A percentile compares a stretch with the other conserved stretches of the same genome.
Conservation (phyloP, 192 early-diverging fungal species). For the Mortierella hygrophila region DNA sequence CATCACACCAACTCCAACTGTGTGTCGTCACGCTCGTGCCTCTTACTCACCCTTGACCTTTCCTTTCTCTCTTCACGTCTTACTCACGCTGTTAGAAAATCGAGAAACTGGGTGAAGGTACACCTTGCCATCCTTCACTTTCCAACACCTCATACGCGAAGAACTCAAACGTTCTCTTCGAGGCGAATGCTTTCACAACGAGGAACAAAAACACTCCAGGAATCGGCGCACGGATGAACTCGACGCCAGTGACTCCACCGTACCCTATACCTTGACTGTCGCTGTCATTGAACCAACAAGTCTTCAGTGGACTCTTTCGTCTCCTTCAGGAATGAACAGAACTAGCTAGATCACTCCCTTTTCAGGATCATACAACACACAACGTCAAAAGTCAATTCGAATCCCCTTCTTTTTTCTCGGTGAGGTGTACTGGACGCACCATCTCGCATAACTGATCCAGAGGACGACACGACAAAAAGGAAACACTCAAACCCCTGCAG, state of each 20-base stretch:
- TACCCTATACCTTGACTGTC: neutral
- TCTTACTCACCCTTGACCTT: neutral
- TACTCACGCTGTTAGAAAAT: slow-evolving; percentile 80
- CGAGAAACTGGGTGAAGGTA: slow-evolving; percentile 97
- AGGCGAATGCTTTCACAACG: no score
- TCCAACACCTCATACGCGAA: no score
- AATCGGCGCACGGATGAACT: neutral
- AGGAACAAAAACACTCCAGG: neutral
- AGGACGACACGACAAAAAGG: neutral
- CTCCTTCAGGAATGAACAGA: neutral
- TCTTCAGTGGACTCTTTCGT: neutral
- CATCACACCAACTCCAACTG: no score
- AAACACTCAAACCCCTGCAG: neutral
- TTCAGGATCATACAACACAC: neutral
- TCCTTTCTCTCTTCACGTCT: neutral
- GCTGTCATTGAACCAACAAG: neutral
- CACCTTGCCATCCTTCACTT: neutral
- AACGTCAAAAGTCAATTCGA: neutral
- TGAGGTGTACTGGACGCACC: neutral
- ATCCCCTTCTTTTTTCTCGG: neutral
- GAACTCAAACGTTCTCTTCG: neutral
- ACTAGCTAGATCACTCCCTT: neutral
- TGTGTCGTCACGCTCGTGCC: neutral
- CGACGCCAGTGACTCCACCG: neutral
- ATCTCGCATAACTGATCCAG: neutral